phyloP scores from a whole-genome alignment of 2,329 filamentous ascomycete genomes.

The Fusarium buxicola region DNA sequence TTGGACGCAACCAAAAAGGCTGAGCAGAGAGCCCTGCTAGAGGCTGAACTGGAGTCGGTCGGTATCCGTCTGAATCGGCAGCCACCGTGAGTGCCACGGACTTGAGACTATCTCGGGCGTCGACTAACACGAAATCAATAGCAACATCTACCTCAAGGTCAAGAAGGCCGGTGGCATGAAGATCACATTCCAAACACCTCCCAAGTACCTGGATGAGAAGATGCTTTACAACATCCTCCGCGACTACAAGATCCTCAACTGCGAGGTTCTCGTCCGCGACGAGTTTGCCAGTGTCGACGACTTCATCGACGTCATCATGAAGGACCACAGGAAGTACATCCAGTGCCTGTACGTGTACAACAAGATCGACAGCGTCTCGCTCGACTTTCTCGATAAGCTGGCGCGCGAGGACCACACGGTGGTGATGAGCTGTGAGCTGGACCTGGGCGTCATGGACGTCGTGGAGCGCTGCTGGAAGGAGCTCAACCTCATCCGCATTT shows the following conservation, averaged over 20 bases:
- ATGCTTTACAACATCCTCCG: slow-evolving; percentile 98
- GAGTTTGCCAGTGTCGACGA: slow-evolving; percentile 97
- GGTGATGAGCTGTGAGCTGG: slow-evolving; percentile 97
- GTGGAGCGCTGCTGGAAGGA: slow-evolving; percentile 97
- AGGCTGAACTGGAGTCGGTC: slow-evolving; percentile 93
- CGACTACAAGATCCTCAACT: slow-evolving; percentile 99
- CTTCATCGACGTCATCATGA: slow-evolving; percentile 99
- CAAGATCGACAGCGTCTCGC: slow-evolving; percentile 95
- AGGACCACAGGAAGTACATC: slow-evolving; percentile 98
- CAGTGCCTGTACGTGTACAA: slow-evolving; percentile 97
- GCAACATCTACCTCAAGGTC: slow-evolving; percentile 95
- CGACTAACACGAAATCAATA: slow-evolving; percentile 51
- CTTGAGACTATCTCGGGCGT: not conserved
- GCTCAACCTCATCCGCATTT: slow-evolving; percentile 87
- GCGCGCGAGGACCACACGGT: slow-evolving; percentile 93
- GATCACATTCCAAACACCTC: slow-evolving; percentile 91
- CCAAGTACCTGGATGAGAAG: slow-evolving; percentile 94
- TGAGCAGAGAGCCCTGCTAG: slow-evolving; percentile 89
- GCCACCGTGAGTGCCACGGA: slow-evolving; percentile 74
- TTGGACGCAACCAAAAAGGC: slow-evolving; percentile 96
- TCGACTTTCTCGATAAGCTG: slow-evolving; percentile 92
- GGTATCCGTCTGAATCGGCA: slow-evolving; percentile 93
- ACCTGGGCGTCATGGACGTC: slow-evolving; percentile 92
- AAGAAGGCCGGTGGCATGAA: slow-evolving; percentile 99
- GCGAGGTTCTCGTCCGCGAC: slow-evolving; percentile 93